Percentiles rank a stretch among this genome's conserved stretches.
phyloP scores from a whole-genome alignment of 352 stramenopile genomes.

The Halophytophthora polymorphica region DNA sequence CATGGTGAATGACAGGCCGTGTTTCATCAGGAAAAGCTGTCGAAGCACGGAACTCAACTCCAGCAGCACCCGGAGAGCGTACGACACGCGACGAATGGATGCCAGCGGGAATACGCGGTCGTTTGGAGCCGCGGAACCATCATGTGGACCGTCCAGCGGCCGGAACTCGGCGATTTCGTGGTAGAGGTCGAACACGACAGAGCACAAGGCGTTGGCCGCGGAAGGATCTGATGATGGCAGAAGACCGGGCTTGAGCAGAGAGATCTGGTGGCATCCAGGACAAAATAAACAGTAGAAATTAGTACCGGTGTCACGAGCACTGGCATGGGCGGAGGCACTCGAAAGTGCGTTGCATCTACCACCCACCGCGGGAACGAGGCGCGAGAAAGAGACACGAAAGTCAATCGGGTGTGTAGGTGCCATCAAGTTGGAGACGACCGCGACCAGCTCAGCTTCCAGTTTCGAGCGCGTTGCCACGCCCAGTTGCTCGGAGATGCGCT shows the following conservation, averaged over 20 bases:
- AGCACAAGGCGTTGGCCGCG: slow-evolving; percentile 24
- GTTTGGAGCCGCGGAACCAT: slow-evolving; percentile 1
- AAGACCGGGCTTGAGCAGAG: slow-evolving; percentile 15
- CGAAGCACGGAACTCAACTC: slow-evolving; percentile 25
- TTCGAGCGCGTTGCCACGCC: slow-evolving; percentile 2
- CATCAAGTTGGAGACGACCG: slow-evolving; percentile 24
- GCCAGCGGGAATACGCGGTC: slow-evolving; percentile 14
- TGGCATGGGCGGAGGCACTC: neutral
- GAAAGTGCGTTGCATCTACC: neutral
- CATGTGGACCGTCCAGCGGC: slow-evolving; percentile 4
- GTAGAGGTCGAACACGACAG: slow-evolving; percentile 38
- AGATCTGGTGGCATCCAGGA: slow-evolving; percentile 10
- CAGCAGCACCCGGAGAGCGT: slow-evolving; percentile 37
- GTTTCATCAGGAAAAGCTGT: slow-evolving; percentile 31
- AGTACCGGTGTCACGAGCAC: slow-evolving; percentile 1
- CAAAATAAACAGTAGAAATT: neutral
- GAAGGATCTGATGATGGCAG: slow-evolving; percentile 16
- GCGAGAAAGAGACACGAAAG: slow-evolving; percentile 40
- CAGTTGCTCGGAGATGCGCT: slow-evolving; percentile 5
- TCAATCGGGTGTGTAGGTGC: slow-evolving; percentile 23
- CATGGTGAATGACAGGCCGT: slow-evolving; percentile 32
- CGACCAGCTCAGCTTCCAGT: slow-evolving; percentile 16
- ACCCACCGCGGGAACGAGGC: slow-evolving; percentile 34
- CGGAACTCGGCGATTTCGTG: slow-evolving; percentile 22
- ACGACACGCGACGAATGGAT: slow-evolving; percentile 26